Conservation (phyloP, 1,139 yeast species). For the Candida frijolesensis region DNA sequence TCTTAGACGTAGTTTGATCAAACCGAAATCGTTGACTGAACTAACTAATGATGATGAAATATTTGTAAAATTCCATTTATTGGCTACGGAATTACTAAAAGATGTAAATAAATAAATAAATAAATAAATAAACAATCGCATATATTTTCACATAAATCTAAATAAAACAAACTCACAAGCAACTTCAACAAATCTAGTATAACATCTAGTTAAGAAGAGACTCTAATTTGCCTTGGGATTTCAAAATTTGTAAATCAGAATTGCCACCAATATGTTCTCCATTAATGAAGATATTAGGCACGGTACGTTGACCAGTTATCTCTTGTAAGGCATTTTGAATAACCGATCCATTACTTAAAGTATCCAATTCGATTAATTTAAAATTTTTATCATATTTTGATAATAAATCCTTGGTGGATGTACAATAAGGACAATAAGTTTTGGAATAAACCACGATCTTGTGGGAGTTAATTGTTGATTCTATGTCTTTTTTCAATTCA, state of each 20-base stretch:
- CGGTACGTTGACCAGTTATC: conserved; percentile 82
- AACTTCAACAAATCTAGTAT: no score
- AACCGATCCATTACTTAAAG: conserved; percentile 19
- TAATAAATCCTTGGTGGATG: conserved; percentile 24
- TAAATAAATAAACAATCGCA: background rate
- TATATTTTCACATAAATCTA: no score
- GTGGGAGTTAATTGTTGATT: conserved; percentile 19
- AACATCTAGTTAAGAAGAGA: conserved; percentile 14
- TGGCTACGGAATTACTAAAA: conserved; percentile 55
- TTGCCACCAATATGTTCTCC: conserved; percentile 91
- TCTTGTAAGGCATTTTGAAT: conserved; percentile 71
- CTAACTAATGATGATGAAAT: conserved; percentile 60
- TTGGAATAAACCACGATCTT: conserved; percentile 24
- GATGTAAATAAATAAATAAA: conserved; percentile 13
- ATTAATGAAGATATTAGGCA: conserved; percentile 81
- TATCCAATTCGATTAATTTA: conserved; percentile 28
- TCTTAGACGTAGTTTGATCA: conserved; percentile 51
- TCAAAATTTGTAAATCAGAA: conserved; percentile 69
- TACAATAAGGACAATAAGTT: conserved; percentile 34
- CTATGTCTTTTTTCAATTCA: conserved; percentile 21
- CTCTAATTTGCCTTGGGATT: conserved; percentile 21
- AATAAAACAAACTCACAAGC: background rate
- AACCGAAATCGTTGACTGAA: conserved; percentile 61
- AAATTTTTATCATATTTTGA: conserved; percentile 17
- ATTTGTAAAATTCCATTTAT: conserved; percentile 66